Evolutionary conservation across 23 red algal species (phyloP).

Genomic region (Pyropia yezoensis): DNA sequence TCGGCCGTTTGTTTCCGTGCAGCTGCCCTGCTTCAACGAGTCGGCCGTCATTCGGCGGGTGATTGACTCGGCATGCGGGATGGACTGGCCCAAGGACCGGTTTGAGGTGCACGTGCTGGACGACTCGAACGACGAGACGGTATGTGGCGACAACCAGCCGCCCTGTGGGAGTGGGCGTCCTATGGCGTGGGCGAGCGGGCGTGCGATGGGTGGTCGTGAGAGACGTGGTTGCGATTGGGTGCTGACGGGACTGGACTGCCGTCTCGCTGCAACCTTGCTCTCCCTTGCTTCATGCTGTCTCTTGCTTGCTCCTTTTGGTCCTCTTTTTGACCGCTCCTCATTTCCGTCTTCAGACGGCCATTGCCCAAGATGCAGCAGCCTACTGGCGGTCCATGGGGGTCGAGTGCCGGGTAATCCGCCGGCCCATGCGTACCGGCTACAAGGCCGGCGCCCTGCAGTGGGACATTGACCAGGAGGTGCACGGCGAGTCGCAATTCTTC

Average conservation of each 20-base stretch:
- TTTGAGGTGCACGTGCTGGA: constrained; percentile 1
- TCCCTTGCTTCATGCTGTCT: too few relatives aligned
- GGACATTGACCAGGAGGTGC: neutral
- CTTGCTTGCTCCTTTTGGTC: too few relatives aligned
- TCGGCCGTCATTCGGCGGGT: neutral
- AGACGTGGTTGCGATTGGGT: too few relatives aligned
- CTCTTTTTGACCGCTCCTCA: too few relatives aligned
- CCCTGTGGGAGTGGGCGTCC: too few relatives aligned
- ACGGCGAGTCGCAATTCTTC: neutral
- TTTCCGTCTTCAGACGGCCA: too few relatives aligned
- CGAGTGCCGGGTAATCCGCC: neutral
- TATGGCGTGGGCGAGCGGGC: too few relatives aligned
- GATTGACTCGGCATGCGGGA: neutral
- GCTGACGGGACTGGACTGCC: too few relatives aligned
- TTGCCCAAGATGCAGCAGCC: neutral
- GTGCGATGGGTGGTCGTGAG: too few relatives aligned
- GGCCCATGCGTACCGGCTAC: neutral
- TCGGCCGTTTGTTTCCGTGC: neutral
- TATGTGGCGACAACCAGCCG: neutral
- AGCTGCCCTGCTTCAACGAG: neutral
- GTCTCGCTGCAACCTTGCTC: too few relatives aligned
- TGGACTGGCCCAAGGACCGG: constrained; percentile 3
- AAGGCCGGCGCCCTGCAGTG: constrained; percentile 1
- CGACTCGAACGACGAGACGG: neutral
- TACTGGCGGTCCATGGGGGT: neutral